Percentiles rank a stretch among this genome's conserved stretches.
phyloP scores from a whole-genome alignment of 2,329 filamentous ascomycete species.

The Pseudogymnoascus sp. region DNA sequence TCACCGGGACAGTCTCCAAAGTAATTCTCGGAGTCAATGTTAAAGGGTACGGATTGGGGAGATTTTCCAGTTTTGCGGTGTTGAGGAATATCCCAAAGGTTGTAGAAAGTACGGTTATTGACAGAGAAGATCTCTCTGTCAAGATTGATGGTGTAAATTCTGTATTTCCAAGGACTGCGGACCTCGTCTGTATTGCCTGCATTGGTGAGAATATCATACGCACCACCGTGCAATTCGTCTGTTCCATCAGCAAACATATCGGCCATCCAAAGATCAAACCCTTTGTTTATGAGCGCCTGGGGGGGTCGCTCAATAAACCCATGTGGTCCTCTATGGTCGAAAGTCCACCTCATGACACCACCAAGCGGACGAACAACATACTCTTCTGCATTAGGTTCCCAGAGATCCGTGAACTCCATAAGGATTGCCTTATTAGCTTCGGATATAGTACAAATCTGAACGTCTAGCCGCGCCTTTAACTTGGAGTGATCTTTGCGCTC shows the following conservation, averaged over 20 bases:
- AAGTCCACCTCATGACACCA: neutral
- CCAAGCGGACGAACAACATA: neutral
- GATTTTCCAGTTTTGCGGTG: neutral
- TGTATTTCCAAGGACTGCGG: neutral
- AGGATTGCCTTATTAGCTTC: neutral
- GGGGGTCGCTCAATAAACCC: neutral
- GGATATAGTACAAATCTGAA: neutral
- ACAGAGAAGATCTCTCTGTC: neutral
- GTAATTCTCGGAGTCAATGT: neutral
- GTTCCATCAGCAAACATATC: neutral
- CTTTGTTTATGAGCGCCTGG: neutral
- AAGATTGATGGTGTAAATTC: neutral
- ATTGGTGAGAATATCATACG: neutral
- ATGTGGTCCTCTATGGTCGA: neutral
- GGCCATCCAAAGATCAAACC: neutral
- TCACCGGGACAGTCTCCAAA: neutral
- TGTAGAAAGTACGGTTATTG: neutral
- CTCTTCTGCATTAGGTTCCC: neutral
- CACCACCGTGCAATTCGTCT: neutral
- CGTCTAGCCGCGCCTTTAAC: neutral
- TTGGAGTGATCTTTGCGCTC: neutral
- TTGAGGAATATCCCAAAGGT: neutral
- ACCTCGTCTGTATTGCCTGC: neutral
- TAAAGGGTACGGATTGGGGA: neutral
- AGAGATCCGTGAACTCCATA: neutral